Evolutionary conservation across 2,329 filamentous ascomycete species (phyloP), one percentile per base, ranked within the genome.

Genomic region (Trichoderma aggressivum): DNA sequence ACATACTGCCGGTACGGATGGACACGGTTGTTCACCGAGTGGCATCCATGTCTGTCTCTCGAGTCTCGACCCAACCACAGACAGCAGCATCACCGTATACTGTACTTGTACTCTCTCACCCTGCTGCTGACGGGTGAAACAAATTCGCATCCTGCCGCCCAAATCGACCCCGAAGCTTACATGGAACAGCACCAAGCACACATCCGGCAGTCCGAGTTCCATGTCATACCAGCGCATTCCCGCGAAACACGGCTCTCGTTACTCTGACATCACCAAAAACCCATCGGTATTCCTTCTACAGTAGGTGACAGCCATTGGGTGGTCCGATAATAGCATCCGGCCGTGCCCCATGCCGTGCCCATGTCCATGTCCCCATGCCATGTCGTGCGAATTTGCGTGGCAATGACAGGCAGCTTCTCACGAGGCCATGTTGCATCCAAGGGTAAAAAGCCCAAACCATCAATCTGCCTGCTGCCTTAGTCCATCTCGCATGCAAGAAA

Each of bases 301-400:
- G 66, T 61, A 69, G 66, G 66, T 61, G 66, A 60, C 56, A 53
- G 16, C 30, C 56, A 60, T n/a, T 26, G 43, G 56, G 56, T 69
- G 66, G 66, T 69, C 66, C 39, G 55, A 61, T 59, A 59, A 59
- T 16, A 14, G 64, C 53, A 59, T 68, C 30, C 30, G 26, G 39
- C 21, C 26, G 11, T 21, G 47, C 10, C 47, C 47, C 47, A 53
- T 64, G 62, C n/a, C 32, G 14, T 28, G 26, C 5, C 26, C 26
- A 28, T 32, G n/a, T 21, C 43, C 43, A 53, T 64, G 61, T 43
- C 18, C 39, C 28, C 32, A 39, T 39, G 63, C 32, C 30, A 24
- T 58, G 34, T 55, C 43, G 24, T 58, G 36, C 34, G 32, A 16
- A 28, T 39, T 30, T 28, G 18, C 50, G 39, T 21, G 39, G 61